Evolutionary conservation across 345 rosid genomes (phyloP).

Genomic region (Bruguiera sexangula): DNA sequence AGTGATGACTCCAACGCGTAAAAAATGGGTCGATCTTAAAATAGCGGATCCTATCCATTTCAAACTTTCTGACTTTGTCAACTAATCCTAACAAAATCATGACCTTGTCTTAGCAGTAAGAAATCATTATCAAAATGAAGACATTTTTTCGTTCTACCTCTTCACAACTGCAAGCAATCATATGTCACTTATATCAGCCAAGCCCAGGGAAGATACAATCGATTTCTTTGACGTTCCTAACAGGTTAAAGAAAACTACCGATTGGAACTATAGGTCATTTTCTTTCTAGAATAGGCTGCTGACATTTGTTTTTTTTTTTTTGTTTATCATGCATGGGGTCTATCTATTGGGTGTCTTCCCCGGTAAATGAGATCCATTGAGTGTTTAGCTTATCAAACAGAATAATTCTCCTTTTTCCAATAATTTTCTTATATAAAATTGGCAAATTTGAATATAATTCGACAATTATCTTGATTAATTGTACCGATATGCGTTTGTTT

Average conservation of each 20-base stretch:
- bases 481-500: too few relatives aligned
- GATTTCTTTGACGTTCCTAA: slow-evolving; percentile 6
- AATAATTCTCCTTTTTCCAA: too few relatives aligned
- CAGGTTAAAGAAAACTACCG: neutral
- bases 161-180: slow-evolving; percentile 35
- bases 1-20: slow-evolving; percentile 8
- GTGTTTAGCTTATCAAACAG: too few relatives aligned
- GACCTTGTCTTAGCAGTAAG: slow-evolving; percentile 35
- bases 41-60: neutral
- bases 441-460: too few relatives aligned
- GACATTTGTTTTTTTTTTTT: too few relatives aligned
- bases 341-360: too few relatives aligned
- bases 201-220: neutral
- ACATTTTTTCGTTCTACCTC: neutral
- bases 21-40: slow-evolving; percentile 14
- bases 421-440: too few relatives aligned
- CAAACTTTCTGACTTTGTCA: slow-evolving; percentile 26
- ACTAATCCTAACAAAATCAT: slow-evolving; percentile 31
- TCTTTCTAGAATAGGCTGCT: too few relatives aligned
- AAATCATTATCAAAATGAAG: slow-evolving; percentile 20
- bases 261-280: too few relatives aligned
- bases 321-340: too few relatives aligned
- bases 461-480: too few relatives aligned
- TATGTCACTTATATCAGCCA: neutral
- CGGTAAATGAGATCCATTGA: too few relatives aligned